phyloP scores from a whole-genome alignment of 2,329 filamentous ascomycete genomes.

The Penicillium sp. region DNA sequence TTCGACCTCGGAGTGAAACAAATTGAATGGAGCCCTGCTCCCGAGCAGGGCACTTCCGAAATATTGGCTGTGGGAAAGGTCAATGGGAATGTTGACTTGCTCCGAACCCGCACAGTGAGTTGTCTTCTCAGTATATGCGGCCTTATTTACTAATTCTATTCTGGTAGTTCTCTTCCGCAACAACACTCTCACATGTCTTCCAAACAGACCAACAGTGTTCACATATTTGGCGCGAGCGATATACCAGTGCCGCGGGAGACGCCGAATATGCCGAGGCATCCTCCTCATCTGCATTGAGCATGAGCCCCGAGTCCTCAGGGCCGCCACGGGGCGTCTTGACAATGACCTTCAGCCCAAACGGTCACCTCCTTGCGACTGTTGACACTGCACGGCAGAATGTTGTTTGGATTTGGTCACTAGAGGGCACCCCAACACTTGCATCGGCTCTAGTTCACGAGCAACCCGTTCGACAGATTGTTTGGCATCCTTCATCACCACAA shows the following conservation, averaged over 20 bases:
- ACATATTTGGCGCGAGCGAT: constrained; percentile 37
- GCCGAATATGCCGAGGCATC: constrained; percentile 40
- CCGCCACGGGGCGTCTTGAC: constrained; percentile 37
- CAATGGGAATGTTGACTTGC: constrained; percentile 50
- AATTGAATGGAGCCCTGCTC: constrained; percentile 53
- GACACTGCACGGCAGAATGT: constrained; percentile 44
- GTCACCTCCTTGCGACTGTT: constrained; percentile 38
- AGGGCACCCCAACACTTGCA: constrained; percentile 25
- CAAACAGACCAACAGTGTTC: constrained; percentile 31
- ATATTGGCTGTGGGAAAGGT: constrained; percentile 51
- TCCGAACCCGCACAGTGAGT: constrained; percentile 44
- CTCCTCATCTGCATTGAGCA: constrained; percentile 37
- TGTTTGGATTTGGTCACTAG: constrained; percentile 46
- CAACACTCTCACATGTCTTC: constrained; percentile 36
- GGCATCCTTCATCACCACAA: constrained; percentile 39
- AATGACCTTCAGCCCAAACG: constrained; percentile 41
- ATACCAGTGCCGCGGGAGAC: constrained; percentile 27
- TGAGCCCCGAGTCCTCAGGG: constrained; percentile 29
- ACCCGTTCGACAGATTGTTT: constrained; percentile 39
- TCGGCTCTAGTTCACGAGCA: constrained; percentile 45
- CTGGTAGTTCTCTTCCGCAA: constrained; percentile 33
- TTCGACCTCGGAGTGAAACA: constrained; percentile 51
- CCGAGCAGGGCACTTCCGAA: constrained; percentile 29
- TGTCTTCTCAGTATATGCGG: not conserved
- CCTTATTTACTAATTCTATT: constrained; percentile 1